Conservation (phyloP, 106 monocot species). For the Allium fistulosum region DNA sequence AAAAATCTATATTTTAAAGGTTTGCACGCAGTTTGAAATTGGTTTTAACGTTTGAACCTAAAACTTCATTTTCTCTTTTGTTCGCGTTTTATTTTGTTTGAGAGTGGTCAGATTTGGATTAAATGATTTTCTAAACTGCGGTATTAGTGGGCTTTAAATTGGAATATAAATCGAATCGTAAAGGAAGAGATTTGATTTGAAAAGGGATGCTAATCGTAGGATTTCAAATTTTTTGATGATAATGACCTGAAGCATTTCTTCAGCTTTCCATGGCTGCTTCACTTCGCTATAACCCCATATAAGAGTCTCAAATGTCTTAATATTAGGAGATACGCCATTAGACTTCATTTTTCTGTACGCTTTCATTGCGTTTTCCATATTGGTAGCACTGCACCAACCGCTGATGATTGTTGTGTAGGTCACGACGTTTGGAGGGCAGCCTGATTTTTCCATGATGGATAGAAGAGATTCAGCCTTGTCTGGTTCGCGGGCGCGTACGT, state of each 20-base stretch:
- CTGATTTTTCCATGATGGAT: slow-evolving; percentile 39
- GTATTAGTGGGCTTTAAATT: too few relatives aligned
- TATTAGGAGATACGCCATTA: slow-evolving; percentile 45
- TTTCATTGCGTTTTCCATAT: slow-evolving; percentile 73
- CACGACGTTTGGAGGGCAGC: slow-evolving; percentile 59
- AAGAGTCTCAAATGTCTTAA: slow-evolving; percentile 81
- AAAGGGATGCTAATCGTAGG: too few relatives aligned
- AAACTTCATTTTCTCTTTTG: too few relatives aligned
- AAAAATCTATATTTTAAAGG: too few relatives aligned
- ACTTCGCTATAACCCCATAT: slow-evolving; percentile 88
- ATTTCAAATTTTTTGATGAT: too few relatives aligned
- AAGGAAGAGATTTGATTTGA: too few relatives aligned
- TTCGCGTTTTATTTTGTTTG: too few relatives aligned
- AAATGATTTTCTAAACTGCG: too few relatives aligned
- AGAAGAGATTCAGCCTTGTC: slow-evolving; percentile 71
- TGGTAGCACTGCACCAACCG: slow-evolving; percentile 78
- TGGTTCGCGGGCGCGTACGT: slow-evolving; percentile 65
- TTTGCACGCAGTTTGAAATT: too few relatives aligned
- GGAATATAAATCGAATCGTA: too few relatives aligned
- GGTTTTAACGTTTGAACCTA: too few relatives aligned
- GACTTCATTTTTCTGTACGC: slow-evolving; percentile 54
- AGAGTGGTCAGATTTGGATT: too few relatives aligned
- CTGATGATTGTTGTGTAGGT: slow-evolving; percentile 90
- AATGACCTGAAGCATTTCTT: slow-evolving; percentile 45
- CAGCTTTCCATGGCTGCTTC: slow-evolving; percentile 76